A percentile compares a stretch with the other conserved stretches of the same genome.
phyloP scores from a whole-genome alignment of 169 alveolate species.

The Plasmodium knowlesi region DNA sequence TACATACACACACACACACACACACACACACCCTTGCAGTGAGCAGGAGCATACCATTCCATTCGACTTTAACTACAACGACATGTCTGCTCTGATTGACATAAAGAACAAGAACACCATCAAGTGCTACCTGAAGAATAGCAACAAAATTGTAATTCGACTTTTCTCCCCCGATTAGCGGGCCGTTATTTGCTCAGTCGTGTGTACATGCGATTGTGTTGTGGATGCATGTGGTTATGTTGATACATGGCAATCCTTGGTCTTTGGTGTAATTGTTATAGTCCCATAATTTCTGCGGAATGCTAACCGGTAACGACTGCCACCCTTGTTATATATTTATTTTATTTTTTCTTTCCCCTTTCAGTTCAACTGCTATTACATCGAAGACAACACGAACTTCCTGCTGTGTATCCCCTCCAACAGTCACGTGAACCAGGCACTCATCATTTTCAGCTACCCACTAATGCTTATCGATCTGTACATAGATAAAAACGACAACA shows the following conservation, averaged over 20 bases:
- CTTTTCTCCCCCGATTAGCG: neutral
- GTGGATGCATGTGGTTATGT: no score
- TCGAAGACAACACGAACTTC: conserved; percentile 56
- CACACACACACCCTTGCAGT: neutral
- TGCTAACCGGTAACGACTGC: neutral
- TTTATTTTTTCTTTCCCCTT: neutral
- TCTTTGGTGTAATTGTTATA: neutral
- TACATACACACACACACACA: no score
- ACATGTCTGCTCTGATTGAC: conserved; percentile 48
- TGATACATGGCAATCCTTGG: no score
- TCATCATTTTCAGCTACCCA: conserved; percentile 62
- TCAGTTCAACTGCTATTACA: conserved; percentile 69
- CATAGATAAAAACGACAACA: conserved; percentile 70
- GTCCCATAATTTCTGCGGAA: neutral
- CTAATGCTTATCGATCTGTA: conserved; percentile 60
- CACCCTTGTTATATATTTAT: neutral
- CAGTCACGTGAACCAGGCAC: conserved; percentile 48
- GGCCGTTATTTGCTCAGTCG: neutral
- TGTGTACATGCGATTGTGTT: neutral
- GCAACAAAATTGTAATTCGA: conserved; percentile 53
- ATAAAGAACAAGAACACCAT: conserved; percentile 69
- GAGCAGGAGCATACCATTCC: conserved; percentile 16
- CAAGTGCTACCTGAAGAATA: conserved; percentile 71
- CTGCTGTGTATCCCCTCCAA: conserved; percentile 66
- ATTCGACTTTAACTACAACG: conserved; percentile 19